Evolutionary conservation across 345 rosid species (phyloP), one percentile per base, ranked within the genome.

Genomic region (Abelmoschus esculentus): DNA sequence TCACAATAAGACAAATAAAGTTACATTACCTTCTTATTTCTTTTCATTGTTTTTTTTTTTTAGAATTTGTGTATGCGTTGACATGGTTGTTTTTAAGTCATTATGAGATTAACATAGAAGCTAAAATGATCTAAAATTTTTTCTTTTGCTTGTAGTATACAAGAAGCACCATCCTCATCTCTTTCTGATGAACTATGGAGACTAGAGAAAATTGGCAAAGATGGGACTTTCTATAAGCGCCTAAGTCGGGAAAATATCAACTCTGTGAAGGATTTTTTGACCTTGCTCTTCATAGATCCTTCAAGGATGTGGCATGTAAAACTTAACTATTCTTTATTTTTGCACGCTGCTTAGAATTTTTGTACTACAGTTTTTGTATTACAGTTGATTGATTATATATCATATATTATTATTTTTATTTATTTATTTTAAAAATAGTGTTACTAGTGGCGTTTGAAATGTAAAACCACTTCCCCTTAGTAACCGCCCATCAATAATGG

Each of bases 151-250:
- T 82, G 85, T 80, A 93, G 98, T 93, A 72, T 93, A 93, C 75
- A 93, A 77, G 85, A 93, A 93, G n/a, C n/a, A n/a, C n/a, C n/a
- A n/a, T n/a, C n/a, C n/a, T n/a, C n/a, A n/a, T n/a, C n/a, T n/a
- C n/a, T 88, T 36, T 73, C 75, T 6, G 97, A 95, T 75, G 99
- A 95, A 67, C 93, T 95, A 2, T 91, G 97, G 97, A 91, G 99
- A 80, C 82, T 95, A 78, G 99, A 95, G 75, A 95, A 95, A 85
- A 95, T 89, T 62, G 99, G 97, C 62, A 95, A 95, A 84, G 97
- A 91, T 70, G 99, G 99, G 72, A 97, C 99, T 72, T 95, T 95
- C 82, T 96, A 91, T 74, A 95, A 84, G 77, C 87, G 97, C 19
- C 77, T 95, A 70, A 73, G 77, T 75, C 79, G 80, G 73, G 96